phyloP scores from a whole-genome alignment of 169 alveolate species.

The Eimeria sp. region DNA sequence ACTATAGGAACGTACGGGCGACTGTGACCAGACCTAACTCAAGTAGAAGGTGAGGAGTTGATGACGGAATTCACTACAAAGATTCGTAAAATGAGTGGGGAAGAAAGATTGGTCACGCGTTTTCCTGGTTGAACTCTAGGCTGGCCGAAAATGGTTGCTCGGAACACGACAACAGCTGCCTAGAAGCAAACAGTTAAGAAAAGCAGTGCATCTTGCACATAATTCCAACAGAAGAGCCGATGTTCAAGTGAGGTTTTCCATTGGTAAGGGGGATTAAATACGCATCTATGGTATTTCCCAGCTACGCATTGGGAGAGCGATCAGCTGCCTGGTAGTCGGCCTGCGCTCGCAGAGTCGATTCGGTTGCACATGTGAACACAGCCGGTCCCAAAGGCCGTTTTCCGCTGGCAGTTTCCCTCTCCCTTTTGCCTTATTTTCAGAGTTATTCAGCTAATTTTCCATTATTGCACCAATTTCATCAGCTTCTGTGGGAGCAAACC shows the following conservation, averaged over 20 bases:
- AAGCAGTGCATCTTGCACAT: neutral
- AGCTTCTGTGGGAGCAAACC: conserved; percentile 15
- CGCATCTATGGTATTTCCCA: neutral
- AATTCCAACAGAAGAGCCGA: neutral
- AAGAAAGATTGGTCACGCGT: neutral
- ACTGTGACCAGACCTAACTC: neutral
- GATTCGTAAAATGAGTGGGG: neutral
- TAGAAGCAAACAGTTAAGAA: neutral
- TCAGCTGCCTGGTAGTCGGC: conserved; percentile 42
- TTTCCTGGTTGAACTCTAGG: neutral
- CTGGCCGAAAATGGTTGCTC: neutral
- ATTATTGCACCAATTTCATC: conserved; percentile 37
- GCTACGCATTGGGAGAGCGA: neutral
- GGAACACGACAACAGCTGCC: neutral
- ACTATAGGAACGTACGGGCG: neutral
- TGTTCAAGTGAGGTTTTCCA: neutral
- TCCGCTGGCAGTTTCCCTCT: conserved; percentile 58
- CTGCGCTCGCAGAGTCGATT: conserved; percentile 75
- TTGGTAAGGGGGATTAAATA: neutral
- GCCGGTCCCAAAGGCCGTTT: conserved; percentile 58
- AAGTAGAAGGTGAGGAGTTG: neutral
- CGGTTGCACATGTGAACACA: conserved; percentile 59
- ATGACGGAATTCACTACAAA: neutral
- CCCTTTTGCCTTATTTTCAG: conserved; percentile 3
- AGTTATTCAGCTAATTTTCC: neutral